Conservation (phyloP, 495 filamentous ascomycete genomes). For the Physcia stellaris region DNA sequence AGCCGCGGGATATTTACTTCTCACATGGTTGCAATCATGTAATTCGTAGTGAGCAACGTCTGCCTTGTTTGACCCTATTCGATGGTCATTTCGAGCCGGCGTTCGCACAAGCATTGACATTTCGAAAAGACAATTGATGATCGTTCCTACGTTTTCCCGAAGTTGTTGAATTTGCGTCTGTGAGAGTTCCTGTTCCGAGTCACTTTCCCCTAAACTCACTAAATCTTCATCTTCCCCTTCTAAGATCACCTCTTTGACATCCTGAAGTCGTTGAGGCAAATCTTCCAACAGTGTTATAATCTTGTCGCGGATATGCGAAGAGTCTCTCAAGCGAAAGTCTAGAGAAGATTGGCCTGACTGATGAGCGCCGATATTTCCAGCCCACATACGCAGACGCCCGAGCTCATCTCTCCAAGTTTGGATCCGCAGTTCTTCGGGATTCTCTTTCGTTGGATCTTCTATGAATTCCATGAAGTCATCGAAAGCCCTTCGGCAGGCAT, state of each 20-base stretch:
- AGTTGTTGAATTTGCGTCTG: slow-evolving; percentile 4
- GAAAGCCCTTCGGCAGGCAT: not conserved
- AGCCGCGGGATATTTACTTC: slow-evolving; percentile 17
- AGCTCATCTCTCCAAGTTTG: slow-evolving; percentile 13
- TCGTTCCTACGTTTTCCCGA: slow-evolving; percentile 4
- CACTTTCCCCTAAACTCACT: not conserved
- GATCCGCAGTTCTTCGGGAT: not conserved
- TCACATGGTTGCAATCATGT: slow-evolving; percentile 16
- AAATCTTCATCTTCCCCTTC: slow-evolving; percentile 2
- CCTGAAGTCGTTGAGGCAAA: not conserved
- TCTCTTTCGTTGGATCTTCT: not conserved
- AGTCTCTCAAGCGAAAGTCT: slow-evolving; percentile 6
- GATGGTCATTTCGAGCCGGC: slow-evolving; percentile 23
- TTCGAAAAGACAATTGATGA: slow-evolving; percentile 12
- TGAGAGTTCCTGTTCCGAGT: slow-evolving; percentile 1
- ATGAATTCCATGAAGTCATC: not conserved
- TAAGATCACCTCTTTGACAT: slow-evolving; percentile 1
- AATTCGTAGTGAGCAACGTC: slow-evolving; percentile 16
- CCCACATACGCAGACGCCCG: slow-evolving; percentile 16
- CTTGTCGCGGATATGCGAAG: not conserved
- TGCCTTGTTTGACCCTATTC: slow-evolving; percentile 13
- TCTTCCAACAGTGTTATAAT: slow-evolving; percentile 2
- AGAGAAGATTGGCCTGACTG: slow-evolving; percentile 8
- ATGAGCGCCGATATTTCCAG: slow-evolving; percentile 20
- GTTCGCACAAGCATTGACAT: slow-evolving; percentile 16